Conservation (phyloP, 2,329 filamentous ascomycete genomes). For the Nannizzia gypsea region DNA sequence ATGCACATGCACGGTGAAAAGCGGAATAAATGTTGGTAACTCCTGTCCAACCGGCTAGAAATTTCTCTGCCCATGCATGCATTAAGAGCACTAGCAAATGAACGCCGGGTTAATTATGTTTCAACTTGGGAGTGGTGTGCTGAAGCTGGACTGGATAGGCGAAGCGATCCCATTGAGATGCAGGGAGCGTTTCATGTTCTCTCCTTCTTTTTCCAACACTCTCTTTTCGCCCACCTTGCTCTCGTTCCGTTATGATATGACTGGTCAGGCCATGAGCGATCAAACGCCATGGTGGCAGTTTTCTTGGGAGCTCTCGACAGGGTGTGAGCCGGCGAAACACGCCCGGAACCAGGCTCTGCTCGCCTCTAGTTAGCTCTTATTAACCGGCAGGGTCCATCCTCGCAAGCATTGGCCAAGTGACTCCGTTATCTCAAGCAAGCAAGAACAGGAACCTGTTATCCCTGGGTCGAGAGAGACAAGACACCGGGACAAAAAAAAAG, state of each 20-base stretch:
- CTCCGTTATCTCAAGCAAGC: background rate
- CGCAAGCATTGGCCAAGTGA: too few species aligned
- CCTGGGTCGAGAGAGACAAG: too few species aligned
- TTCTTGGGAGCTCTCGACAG: background rate
- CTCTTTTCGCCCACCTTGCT: too few species aligned
- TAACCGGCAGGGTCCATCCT: background rate
- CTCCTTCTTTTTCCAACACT: background rate
- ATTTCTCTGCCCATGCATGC: background rate
- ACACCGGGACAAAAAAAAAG: background rate
- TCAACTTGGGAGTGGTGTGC: too few species aligned
- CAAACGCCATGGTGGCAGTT: background rate
- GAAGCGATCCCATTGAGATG: background rate
- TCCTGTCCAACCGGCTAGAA: background rate
- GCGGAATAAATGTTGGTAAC: too few species aligned
- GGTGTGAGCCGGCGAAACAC: background rate
- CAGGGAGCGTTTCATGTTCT: background rate
- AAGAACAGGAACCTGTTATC: background rate
- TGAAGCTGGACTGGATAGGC: too few species aligned
- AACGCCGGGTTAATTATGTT: too few species aligned
- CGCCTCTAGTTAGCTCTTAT: background rate
- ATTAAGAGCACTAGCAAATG: background rate
- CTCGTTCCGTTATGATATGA: background rate
- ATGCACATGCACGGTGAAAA: background rate
- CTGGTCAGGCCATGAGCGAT: background rate
- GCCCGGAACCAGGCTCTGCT: background rate